A percentile compares a stretch with the other conserved stretches of the same genome.
These are phyloP conservation scores for Gastrolobium bilobum DNA, from an alignment of 306 rosid species.

Conservation along the genomic window DNA sequence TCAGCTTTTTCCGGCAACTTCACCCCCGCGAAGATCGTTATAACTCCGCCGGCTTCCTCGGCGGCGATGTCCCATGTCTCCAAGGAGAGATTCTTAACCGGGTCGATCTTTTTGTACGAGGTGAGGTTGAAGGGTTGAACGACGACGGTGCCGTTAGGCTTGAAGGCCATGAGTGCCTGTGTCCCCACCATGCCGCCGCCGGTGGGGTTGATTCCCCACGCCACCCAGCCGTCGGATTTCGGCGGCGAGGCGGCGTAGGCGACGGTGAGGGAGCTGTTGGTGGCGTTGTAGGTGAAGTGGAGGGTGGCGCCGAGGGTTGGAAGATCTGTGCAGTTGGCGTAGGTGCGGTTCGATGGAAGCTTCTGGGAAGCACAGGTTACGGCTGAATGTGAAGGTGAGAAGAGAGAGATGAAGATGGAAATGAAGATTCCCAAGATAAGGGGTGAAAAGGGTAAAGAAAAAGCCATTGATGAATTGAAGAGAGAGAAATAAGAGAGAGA, in stretches of 20 bases:
- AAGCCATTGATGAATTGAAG: conserved; percentile 50
- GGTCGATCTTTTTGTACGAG: background rate
- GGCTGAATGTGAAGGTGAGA: conserved; percentile 59
- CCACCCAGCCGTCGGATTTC: conserved; percentile 60
- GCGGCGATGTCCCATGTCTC: conserved; percentile 54
- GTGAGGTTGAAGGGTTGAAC: conserved; percentile 56
- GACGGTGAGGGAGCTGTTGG: conserved; percentile 71
- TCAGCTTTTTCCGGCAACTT: conserved; percentile 56
- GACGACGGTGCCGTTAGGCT: background rate
- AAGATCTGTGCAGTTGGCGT: conserved; percentile 68
- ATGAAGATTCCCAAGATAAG: conserved; percentile 32
- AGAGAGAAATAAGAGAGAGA: background rate
- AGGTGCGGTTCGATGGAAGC: conserved; percentile 51
- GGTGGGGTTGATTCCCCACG: conserved; percentile 82
- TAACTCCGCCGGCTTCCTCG: conserved; percentile 4
- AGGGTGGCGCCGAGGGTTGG: conserved; percentile 58
- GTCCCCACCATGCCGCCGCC: conserved; percentile 66
- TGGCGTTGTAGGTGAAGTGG: conserved; percentile 63
- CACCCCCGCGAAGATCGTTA: conserved; percentile 57
- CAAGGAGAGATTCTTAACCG: conserved; percentile 44
- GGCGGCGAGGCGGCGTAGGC: conserved; percentile 64
- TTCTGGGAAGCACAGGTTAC: conserved; percentile 58
- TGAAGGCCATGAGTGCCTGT: conserved; percentile 65
- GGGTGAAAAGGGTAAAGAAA: background rate
- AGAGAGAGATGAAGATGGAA: conserved; percentile 20